phyloP scores from a whole-genome alignment of 106 monocot species.

The Agapanthus africanus region DNA sequence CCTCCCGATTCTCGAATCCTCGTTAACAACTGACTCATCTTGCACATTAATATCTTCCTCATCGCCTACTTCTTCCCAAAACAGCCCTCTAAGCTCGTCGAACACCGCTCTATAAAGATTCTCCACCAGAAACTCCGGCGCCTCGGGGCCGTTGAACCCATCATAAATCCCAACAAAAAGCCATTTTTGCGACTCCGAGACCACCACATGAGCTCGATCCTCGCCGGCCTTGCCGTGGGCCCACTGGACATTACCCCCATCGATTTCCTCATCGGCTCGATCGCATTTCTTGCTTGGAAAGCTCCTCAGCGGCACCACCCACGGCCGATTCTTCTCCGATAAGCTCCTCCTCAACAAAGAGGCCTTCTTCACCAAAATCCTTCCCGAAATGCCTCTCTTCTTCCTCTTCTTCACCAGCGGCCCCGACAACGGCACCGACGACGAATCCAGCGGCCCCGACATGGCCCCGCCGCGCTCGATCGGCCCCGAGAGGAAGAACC shows the following conservation, averaged over 20 bases:
- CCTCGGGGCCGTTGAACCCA: no score
- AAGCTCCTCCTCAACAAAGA: constrained; percentile 38
- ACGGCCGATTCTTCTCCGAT: constrained; percentile 57
- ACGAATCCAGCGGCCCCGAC: constrained; percentile 27
- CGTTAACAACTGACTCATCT: constrained; percentile 1
- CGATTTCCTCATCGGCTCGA: neutral
- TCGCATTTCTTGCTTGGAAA: constrained; percentile 1
- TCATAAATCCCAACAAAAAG: constrained; percentile 95
- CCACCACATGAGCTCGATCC: constrained; percentile 79
- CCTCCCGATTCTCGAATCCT: constrained; percentile 12
- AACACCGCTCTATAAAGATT: constrained; percentile 55
- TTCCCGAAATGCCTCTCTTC: constrained; percentile 14
- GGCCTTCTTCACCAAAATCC: constrained; percentile 14
- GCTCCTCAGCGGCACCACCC: constrained; percentile 41
- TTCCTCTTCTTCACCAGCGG: constrained; percentile 32
- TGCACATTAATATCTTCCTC: constrained; percentile 21
- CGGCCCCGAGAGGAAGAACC: constrained; percentile 24
- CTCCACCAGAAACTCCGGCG: constrained; percentile 64
- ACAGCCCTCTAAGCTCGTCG: constrained; percentile 43
- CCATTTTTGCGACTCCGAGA: constrained; percentile 81
- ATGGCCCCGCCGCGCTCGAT: constrained; percentile 5
- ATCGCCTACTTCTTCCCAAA: constrained; percentile 34
- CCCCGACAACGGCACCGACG: constrained; percentile 37
- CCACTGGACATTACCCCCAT: constrained; percentile 46
- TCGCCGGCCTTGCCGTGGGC: no score